Evolutionary conservation across 805 yeast genomes (phyloP), one percentile per base, ranked within the genome.

Genomic region (Ogataea sp.): DNA sequence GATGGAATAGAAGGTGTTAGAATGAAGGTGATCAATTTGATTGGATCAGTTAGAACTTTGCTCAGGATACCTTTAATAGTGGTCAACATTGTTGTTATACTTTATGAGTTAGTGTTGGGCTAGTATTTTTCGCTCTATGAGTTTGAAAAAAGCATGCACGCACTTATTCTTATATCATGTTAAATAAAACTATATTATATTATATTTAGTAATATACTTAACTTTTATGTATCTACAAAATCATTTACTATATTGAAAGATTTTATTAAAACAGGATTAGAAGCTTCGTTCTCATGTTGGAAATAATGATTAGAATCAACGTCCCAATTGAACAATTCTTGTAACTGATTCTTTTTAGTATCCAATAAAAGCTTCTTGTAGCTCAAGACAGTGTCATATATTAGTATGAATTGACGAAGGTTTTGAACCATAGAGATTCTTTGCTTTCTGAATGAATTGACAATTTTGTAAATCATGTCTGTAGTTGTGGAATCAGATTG

Each of bases 381-480:
- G 42, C 48, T 53, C 25, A 61, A 43, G 15, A 62, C 49, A 4
- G 63, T 50, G 44, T 73, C 78, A 50, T 75, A 74, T 37, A 75
- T 65, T 45, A 73, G 59, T 38, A 68, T 62, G 52, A 68, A 75
- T 52, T 75, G 81, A 33, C 79, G 56, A 38, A 74, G 55, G 37
- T 71, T 75, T 48, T 75, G 80, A 18, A 75, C 80, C 78, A 75
- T 75, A 26, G 75, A 70, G 16, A 75, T 68, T 31, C 81, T 53
- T 51, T 73, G 78, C 36, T 65, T 58, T 42, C 81, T 58, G 39
- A 73, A 67, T 36, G 60, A 58, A 40, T 73, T 66, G 24, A 75
- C 76, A 16, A 70, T 56, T 6, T 57, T 59, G 42, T 64, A 71
- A 4, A 74, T 61, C n/a, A 74, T 67, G 45, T 73, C 74, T 10